Base-by-base conservation (phyloP, 2,329 filamentous ascomycete genomes). In the Achaetomium macrosporum region DNA sequence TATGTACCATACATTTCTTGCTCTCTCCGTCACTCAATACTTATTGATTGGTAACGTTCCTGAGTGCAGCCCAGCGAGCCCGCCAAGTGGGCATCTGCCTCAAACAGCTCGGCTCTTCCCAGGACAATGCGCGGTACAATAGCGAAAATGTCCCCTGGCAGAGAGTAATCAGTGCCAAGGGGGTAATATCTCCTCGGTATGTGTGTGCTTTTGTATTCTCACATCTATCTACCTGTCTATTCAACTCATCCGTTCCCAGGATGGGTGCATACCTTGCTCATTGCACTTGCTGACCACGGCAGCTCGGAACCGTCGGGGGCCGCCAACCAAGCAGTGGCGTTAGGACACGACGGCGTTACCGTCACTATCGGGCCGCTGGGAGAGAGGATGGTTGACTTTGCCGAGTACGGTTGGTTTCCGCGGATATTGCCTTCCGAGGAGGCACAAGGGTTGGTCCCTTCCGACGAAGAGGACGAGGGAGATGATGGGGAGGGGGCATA, bases 1-100 rank as follows among this genome's bases (percentile, higher is more conserved):
- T 90, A 72, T 65, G 80, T 25, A 25, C 25, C 25, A 7, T 7
- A 25, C 25, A 25, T 25, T 25, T 72, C 17, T 13, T 17, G 29
- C 42, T 12, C 25, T 7, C 31, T n/a, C n/a, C n/a, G 15, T 41
- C 40, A 35, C 13, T 29, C 35, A 30, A 36, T 19, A 37, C n/a
- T 31, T 20, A 31, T 30, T 46, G 3, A 29, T n/a, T n/a, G n/a
- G n/a, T n/a, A n/a, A n/a, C n/a, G n/a, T n/a, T n/a, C n/a, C n/a
- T n/a, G n/a, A n/a, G n/a, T n/a, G 17, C 54, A 88, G 85, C 85
- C 3, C 79, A 88, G 65, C 76, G 86, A 2, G 83, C 85, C 1
- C 82, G 91, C 53, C 92, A 97, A 71, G 91, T 97, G 7, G 92
- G 92, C 49, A 77, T 93, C 43, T 95, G 88, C 68, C 79, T 97